A percentile compares a stretch with the other conserved stretches of the same genome.
Evolutionary conservation across 768 basidiomycete species (phyloP).

Genomic region (Lactifluus pinguis): DNA sequence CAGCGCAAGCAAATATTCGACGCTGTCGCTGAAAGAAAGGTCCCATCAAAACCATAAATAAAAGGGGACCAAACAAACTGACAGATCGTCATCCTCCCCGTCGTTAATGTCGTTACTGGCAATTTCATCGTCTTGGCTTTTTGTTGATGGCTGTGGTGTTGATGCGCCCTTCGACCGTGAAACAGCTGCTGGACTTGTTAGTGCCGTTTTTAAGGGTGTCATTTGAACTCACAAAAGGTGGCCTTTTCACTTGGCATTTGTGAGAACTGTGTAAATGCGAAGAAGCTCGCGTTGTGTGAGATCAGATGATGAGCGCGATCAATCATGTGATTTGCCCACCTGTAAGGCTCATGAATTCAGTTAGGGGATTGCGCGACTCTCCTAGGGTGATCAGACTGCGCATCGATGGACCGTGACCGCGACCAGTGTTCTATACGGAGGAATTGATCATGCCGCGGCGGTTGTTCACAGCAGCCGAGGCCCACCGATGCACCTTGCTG

Average conservation of each 20-base stretch:
- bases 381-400: too few relatives aligned
- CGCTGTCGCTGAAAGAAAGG: neutral
- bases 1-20: conserved; percentile 5
- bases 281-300: neutral
- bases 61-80: neutral
- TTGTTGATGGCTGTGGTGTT: neutral
- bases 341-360: too few relatives aligned
- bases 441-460: too few relatives aligned
- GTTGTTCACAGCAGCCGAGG: too few relatives aligned
- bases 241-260: neutral
- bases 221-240: neutral
- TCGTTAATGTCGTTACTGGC: neutral
- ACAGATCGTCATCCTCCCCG: neutral
- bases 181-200: neutral
- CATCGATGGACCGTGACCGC: too few relatives aligned
- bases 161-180: neutral
- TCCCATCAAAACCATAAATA: neutral
- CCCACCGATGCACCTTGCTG: too few relatives aligned
- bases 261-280: neutral
- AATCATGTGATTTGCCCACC: neutral
- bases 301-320: neutral
- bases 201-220: neutral
- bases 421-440: too few relatives aligned
- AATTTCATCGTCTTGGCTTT: neutral
- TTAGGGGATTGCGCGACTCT: too few relatives aligned